Base-by-base conservation (phyloP, 2,329 filamentous ascomycete species). In the Periconia digitata region DNA sequence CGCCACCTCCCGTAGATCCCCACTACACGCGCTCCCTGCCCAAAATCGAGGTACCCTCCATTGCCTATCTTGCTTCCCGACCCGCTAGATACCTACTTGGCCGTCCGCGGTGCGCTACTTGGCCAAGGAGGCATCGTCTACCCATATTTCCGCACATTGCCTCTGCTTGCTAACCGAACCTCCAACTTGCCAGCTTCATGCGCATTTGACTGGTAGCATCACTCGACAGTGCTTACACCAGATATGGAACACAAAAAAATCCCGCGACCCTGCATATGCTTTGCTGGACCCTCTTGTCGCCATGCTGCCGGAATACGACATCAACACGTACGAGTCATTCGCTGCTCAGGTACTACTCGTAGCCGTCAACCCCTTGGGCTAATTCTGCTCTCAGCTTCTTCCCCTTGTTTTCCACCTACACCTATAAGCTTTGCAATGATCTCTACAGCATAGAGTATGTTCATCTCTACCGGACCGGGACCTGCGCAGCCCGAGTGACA, bases 181-280 rank as follows among this genome's bases (percentile, higher is more conserved):
- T 34, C 22, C 37, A 35, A 40, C 22, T 46, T 15, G 53, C 58
- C 59, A 91, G 85, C 80, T 92, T 44, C 89, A 94, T 62, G 89
- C 89, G 53, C 89, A 94, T 70, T 78, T 94, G 38, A 89, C 84
- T 35, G 89, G 89, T 44, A 90, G 86, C 68, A 89, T 94, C 67
- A 86, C 82, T 63, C 82, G 86, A 24, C 74, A 83, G 60, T 85
- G 83, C 51, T 81, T 94, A 2, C 87, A 90, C 63, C 80, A 89
- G 32, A 84, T 92, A 64, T 94, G 89, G 88, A 59, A 74, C 40
- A 68, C 69, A 46, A 88, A 85, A 65, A 82, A 80, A 49, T 72
- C 73, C 3, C 60, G 65, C 17, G 71, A 79, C 7, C 74, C 78
- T 4, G 64, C 76, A 18, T 79, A 84, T 2, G 66, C 76, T 8